Evolutionary conservation across 768 basidiomycete genomes (phyloP), one percentile per base, ranked within the genome.

Genomic region (Hericium erinaceus): DNA sequence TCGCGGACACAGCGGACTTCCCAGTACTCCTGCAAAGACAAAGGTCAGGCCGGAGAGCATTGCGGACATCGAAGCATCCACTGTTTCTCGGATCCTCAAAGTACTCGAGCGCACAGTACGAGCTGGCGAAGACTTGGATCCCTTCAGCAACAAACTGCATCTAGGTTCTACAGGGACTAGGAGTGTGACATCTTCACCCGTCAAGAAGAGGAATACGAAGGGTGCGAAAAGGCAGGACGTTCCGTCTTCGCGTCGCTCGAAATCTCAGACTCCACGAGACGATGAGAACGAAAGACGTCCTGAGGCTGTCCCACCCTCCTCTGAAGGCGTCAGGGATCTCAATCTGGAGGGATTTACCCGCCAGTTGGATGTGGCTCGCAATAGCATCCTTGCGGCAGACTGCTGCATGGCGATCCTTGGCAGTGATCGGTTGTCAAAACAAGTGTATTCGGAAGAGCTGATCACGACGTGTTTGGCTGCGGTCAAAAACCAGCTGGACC

Each of bases 361-460:
- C 48, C 69, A 70, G 9, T 68, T 95, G 39, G 82, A 88, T 55
- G 61, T 80, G 18, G 87, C 85, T 3, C 73, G 80, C 40, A 86
- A 92, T 64, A 87, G 87, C 53, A 80, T 92, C 9, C 64, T 88
- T 26, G 92, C 94, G 3, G 90, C 90, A 0, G 91, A 94, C 66
- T 92, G 89, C 62, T 86, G 82, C 59, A 77, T 95, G 61, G 81
- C 86, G 0, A 69, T 97, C 5, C 77, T 98, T 28, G 81, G 82
- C 2, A 85, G 85, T 37, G 90, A 92, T 61, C 77, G 87, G 22
- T 73, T 95, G 56, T 81, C 90, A 2, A 95, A 95, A 69, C 90
- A 94, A 80, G 94, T 92, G 9, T 95, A 95, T 69, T 97, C 95
- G 0, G 93, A 98, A 68, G 97, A 99, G 67, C 77, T 94, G 11